Base-by-base conservation (phyloP, 1,284 basidiomycete species). In the Microbotryum scabiosae region DNA sequence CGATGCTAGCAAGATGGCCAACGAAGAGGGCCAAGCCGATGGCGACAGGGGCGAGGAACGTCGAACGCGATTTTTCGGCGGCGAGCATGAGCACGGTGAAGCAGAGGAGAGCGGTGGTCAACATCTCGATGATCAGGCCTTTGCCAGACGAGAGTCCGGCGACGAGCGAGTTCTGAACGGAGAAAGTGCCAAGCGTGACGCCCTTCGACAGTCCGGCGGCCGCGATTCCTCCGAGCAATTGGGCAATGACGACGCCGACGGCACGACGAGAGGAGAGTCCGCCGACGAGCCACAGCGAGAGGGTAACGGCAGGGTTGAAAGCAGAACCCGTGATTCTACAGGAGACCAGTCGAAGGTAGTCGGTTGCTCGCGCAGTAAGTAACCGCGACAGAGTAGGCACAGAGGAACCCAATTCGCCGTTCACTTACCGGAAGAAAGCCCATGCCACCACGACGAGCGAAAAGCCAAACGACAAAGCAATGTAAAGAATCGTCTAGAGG, bases 1-100 rank as follows among this genome's bases (percentile, higher is more conserved):
- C 56, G 23, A 57, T 50, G 4, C 51, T 51, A 18, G 56, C 49
- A 7, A 78, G 67, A 68, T 79, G 78, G 54, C 77, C 76, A 46
- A 77, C 73, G 67, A 79, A 78, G n/a, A 79, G 70, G 5, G 76
- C 73, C 55, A 77, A 74, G 53, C 79, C 79, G 57, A 80, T 81
- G 51, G 76, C 79, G 59, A 81, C 74, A 3, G 80, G 80, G 2
- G 79, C 79, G 23, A 80, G 73, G 69, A 78, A 79, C 0, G 79
- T 80, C 25, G 62, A 76, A 48, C 76, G 73, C 72, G 79, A 76
- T 72, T 75, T 79, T 71, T 79, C 78, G 28, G 76, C 79, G 45
- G 78, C 79, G 12, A 78, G 71, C 57, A 80, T 69, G 52, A 79
- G 73, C 53, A 78, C 71, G 30, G 69, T 69, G 26, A 76, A 68